These are phyloP conservation scores for Saccharomycopsis hybrid DNA, from an alignment of 1,139 yeast species.

Conservation along the genomic window DNA sequence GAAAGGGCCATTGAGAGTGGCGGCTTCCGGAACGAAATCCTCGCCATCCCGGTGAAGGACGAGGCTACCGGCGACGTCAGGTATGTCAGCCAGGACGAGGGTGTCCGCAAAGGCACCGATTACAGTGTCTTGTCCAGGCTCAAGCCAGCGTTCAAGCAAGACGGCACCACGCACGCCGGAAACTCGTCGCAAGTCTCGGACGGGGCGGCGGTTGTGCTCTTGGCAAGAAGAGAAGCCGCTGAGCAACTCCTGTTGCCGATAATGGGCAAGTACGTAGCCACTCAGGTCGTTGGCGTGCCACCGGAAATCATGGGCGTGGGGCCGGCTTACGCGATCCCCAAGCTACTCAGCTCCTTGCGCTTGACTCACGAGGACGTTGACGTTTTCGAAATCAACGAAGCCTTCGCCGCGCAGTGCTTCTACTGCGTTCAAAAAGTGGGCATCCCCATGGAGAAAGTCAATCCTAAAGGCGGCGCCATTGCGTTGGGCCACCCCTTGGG, in stretches of 20 bases:
- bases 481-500: constrained; percentile 97
- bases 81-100: constrained; percentile 72
- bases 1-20: constrained; percentile 69
- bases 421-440: constrained; percentile 63
- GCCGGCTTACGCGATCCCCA: constrained; percentile 90
- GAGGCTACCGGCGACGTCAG: constrained; percentile 34
- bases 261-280: constrained; percentile 70
- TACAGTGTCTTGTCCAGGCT: constrained; percentile 66
- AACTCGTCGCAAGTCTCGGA: constrained; percentile 94
- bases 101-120: constrained; percentile 85
- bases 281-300: constrained; percentile 82
- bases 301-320: constrained; percentile 98
- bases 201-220: constrained; percentile 87
- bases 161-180: constrained; percentile 90
- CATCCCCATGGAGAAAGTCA: constrained; percentile 67
- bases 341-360: constrained; percentile 60
- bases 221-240: constrained; percentile 86
- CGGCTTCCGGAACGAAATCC: constrained; percentile 74
- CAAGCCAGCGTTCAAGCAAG: constrained; percentile 79
- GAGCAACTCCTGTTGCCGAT: constrained; percentile 59
- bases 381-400: constrained; percentile 87
- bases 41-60: constrained; percentile 59
- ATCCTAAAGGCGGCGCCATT: constrained; percentile 93
- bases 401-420: constrained; percentile 91
- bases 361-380: constrained; percentile 60